Conservation (phyloP, 441 rosid genomes). For the Dalechampia spathulata region DNA sequence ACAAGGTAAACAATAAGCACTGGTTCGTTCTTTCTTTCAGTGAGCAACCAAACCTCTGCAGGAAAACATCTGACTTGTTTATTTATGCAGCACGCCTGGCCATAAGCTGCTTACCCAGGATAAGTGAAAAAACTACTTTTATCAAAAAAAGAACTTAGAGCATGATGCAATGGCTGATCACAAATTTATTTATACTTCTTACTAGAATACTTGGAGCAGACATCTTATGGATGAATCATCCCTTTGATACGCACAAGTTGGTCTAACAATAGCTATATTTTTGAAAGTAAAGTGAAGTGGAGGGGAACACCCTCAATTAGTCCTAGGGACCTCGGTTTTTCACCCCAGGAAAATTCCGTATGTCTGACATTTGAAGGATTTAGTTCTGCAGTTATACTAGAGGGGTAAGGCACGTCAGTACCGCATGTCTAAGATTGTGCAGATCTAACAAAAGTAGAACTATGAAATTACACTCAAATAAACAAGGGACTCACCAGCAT, state of each 20-base stretch:
- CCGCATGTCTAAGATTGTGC: no score
- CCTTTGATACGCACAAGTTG: neutral
- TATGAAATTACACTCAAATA: neutral
- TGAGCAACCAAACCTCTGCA: neutral
- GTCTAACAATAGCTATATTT: neutral
- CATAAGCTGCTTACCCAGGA: neutral
- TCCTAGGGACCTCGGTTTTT: neutral
- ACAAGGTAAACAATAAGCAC: constrained; percentile 6
- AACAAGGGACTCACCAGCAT: constrained; percentile 41
- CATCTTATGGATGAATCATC: neutral
- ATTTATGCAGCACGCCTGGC: neutral
- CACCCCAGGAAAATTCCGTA: neutral
- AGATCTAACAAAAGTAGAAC: no score
- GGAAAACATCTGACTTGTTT: neutral
- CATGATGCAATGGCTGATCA: neutral
- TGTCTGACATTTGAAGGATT: no score
- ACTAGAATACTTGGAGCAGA: no score
- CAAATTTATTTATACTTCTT: neutral
- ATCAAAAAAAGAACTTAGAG: neutral
- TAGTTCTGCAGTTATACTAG: no score
- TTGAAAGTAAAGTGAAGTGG: neutral
- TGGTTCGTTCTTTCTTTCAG: no score
- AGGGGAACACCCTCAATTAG: neutral
- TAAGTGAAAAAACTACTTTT: neutral
- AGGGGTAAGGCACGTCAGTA: no score